Base-by-base conservation (phyloP, 345 rosid species). In the Brassica carinata region DNA sequence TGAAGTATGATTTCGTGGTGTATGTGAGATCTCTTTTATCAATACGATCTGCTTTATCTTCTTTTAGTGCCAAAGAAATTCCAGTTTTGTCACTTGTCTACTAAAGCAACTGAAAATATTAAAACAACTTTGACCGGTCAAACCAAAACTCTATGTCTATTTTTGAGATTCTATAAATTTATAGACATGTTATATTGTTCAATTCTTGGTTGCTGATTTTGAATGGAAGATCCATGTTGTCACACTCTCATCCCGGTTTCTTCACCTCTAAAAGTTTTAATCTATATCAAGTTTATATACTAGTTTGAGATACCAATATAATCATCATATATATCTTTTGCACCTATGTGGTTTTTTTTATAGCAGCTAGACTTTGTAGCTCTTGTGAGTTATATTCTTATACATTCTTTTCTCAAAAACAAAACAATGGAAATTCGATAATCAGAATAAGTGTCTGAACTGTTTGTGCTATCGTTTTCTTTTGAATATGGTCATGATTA, bases 1-100 rank as follows among this genome's bases (percentile, higher is more conserved):
- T 81, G 80, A 76, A 71, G 45, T 18, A 79, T 55, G 72, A 78
- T 78, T 78, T 78, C 71, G 53, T 51, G 27, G 6, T 14, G n/a
- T 63, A 19, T 13, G 3, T 36, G 72, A 53, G 71, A 80, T 76
- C 73, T 81, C 80, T 75, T 53, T 75, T 70, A 70, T 55, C 79
- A 69, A 80, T 64, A 80, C 76, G 79, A 69, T 80, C 79, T 55
- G 14, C 83, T 75, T 80, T 80, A 70, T 64, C 72, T 70, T 64
- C 72, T 80, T 80, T 69, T 36, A 64, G 40, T 75, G 15, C 76
- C 76, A 76, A 80, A 63, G 30, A 75, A 63, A 75, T 64, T 80
- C 43, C 71, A 63, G 61, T 63, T 69, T 74, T 69, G 71, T 74
- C 83, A 75, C 71, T 80, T 69, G 83, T 80, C 76, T 69, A 57